A percentile compares a stretch with the other conserved stretches of the same genome.
Conservation (phyloP, 768 basidiomycete species). For the Inosperma sp. region DNA sequence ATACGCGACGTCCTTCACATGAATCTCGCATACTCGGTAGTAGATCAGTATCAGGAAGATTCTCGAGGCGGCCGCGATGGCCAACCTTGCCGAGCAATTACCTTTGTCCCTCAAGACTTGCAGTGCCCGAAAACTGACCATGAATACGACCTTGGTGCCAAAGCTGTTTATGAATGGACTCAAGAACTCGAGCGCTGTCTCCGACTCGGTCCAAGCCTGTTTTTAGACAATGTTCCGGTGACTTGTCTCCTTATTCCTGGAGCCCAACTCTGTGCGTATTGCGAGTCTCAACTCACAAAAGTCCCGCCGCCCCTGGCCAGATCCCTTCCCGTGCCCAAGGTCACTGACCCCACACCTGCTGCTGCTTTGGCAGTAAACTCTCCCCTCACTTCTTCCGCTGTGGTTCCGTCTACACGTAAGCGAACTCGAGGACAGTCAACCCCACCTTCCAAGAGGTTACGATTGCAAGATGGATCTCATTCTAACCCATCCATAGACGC, state of each 20-base stretch:
- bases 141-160: not conserved
- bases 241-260: constrained; percentile 6
- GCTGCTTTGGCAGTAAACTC: not conserved
- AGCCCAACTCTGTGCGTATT: not conserved
- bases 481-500: too few species aligned
- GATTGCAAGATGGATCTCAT: too few species aligned
- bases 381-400: not conserved
- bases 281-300: not conserved
- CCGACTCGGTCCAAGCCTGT: not conserved
- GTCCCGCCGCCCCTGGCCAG: not conserved
- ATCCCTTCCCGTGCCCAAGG: not conserved
- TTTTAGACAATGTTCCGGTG: constrained; percentile 8
- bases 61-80: constrained; percentile 15
- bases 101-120: constrained; percentile 1
- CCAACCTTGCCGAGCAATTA: not conserved
- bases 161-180: constrained; percentile 4
- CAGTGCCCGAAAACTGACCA: not conserved
- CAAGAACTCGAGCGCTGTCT: not conserved
- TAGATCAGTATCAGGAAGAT: constrained; percentile 15
- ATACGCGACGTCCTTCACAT: constrained; percentile 12
- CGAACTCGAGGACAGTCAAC: too few species aligned
- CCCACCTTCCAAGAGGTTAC: too few species aligned
- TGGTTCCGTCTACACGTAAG: too few species aligned
- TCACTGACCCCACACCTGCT: not conserved
- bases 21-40: constrained; percentile 1